These are phyloP conservation scores for Xerocomus spinulosus DNA, from an alignment of 768 basidiomycete genomes.

Conservation along the genomic window DNA sequence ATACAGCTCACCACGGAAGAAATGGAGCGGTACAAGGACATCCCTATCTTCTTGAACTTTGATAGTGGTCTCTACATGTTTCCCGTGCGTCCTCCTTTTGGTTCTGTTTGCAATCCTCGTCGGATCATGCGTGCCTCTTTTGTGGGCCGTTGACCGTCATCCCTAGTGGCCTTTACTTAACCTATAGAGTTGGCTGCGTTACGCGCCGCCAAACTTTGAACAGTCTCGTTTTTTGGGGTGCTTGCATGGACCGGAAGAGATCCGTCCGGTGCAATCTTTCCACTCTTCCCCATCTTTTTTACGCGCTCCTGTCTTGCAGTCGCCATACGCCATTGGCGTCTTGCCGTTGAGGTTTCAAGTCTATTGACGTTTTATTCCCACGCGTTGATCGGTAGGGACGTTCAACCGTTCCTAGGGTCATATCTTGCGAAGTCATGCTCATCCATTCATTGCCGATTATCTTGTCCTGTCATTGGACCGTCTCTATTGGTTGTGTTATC, in stretches of 20 bases:
- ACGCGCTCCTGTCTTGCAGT: neutral
- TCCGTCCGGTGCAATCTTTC: slow-evolving; percentile 19
- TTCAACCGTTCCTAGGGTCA: too few relatives aligned
- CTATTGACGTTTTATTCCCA: neutral
- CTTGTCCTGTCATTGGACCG: neutral
- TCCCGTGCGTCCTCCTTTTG: slow-evolving; percentile 48
- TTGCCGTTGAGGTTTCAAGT: neutral
- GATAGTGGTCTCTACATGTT: slow-evolving; percentile 76
- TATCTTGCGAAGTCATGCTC: neutral
- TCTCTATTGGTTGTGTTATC: neutral
- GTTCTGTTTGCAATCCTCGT: neutral
- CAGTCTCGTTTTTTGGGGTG: neutral
- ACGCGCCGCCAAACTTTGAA: neutral
- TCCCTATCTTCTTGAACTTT: slow-evolving; percentile 73
- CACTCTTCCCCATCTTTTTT: neutral
- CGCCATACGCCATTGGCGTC: neutral
- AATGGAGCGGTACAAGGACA: slow-evolving; percentile 51
- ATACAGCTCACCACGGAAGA: slow-evolving; percentile 74
- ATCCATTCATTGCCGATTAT: neutral
- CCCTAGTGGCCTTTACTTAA: too few relatives aligned
- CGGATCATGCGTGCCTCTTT: too few relatives aligned
- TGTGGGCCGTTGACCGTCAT: too few relatives aligned
- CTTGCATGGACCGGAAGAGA: slow-evolving; percentile 19
- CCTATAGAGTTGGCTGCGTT: too few relatives aligned
- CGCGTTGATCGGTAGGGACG: too few relatives aligned